Evolutionary conservation across 176 grass and related monocot genomes (phyloP), one percentile per base, ranked within the genome.

Genomic region (Triticum timopheevii): DNA sequence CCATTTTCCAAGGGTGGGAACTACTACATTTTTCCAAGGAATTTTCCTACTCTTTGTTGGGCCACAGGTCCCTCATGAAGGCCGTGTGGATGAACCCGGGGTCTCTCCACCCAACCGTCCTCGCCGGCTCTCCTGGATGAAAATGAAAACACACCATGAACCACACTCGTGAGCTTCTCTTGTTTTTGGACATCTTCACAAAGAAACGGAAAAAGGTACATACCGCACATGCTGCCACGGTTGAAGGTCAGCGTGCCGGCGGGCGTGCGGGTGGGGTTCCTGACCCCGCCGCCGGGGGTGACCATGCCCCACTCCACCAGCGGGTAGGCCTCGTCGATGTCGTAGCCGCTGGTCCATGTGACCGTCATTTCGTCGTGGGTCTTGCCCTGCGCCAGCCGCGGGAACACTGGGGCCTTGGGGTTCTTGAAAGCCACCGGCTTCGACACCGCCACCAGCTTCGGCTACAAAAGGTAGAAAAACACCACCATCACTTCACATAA

Each of bases 71-170:
- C 25, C 88, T 75, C 77, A 95, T 47, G 83, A 95, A 98, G 27
- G 93, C 93, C 16, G 93, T 98, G 90, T 95, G 96, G 90, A 98
- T 95, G 69, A 98, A 98, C 1, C 96, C 96, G 2, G 96, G 96
- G 66, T 92, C 90, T 56, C 96, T 95, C 96, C 96, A 98, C 17
- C 93, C 96, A 56, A 92, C 78, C 1, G 93, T 92, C 25, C 93
- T 86, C 33, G 96, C 96, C 16, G 96, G 96, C 56, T 91, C 88
- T 40, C 92, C 94, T 97, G 62, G 2, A 31, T 30, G 22, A 27
- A 22, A 7, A 31, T 30, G 22, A 27, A 22, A 7, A 24, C 4
- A 13, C 34, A 34, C 10, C 10, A 33, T 27, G 24, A 15, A 6
- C 1, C 3, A 59, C 22, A 4, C 67, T 69, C 3, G 8, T 69